Conservation (phyloP, 2,329 filamentous ascomycete genomes). For the Bimuria novae-zelandiae region DNA sequence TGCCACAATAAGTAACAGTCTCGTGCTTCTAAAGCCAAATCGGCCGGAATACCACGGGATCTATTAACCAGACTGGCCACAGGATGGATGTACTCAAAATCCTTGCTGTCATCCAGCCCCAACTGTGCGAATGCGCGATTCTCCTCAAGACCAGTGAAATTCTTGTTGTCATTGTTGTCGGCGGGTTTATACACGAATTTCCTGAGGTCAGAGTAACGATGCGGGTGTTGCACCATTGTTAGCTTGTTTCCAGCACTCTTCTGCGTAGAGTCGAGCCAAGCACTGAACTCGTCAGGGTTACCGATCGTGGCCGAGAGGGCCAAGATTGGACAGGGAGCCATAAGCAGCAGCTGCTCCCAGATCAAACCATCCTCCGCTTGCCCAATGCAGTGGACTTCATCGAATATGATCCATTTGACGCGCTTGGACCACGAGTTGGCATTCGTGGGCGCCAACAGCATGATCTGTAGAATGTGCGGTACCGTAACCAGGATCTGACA, state of each 20-base stretch:
- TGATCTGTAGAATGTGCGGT: constrained; percentile 77
- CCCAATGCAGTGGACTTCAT: constrained; percentile 81
- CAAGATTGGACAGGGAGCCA: constrained; percentile 77
- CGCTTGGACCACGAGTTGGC: constrained; percentile 70
- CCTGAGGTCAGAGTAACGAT: constrained; percentile 74
- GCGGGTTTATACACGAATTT: constrained; percentile 70
- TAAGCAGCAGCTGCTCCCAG: constrained; percentile 77
- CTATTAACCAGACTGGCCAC: constrained; percentile 65
- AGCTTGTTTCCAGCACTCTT: constrained; percentile 65
- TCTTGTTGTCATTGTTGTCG: constrained; percentile 38
- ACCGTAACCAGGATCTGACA: constrained; percentile 75
- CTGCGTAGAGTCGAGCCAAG: constrained; percentile 70
- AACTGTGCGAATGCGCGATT: constrained; percentile 44
- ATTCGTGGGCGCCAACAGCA: constrained; percentile 69
- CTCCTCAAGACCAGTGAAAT: constrained; percentile 58
- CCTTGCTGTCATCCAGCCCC: constrained; percentile 54
- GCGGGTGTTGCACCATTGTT: constrained; percentile 68
- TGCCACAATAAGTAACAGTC: constrained; percentile 72
- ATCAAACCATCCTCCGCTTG: constrained; percentile 75
- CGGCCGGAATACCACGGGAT: constrained; percentile 66
- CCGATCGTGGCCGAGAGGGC: constrained; percentile 80
- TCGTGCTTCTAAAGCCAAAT: constrained; percentile 70
- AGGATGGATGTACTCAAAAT: constrained; percentile 68
- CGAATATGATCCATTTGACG: constrained; percentile 78
- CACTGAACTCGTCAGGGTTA: constrained; percentile 71